Evolutionary conservation across 2,329 filamentous ascomycete genomes (phyloP).

Genomic region (Pseudomassariella vexata): DNA sequence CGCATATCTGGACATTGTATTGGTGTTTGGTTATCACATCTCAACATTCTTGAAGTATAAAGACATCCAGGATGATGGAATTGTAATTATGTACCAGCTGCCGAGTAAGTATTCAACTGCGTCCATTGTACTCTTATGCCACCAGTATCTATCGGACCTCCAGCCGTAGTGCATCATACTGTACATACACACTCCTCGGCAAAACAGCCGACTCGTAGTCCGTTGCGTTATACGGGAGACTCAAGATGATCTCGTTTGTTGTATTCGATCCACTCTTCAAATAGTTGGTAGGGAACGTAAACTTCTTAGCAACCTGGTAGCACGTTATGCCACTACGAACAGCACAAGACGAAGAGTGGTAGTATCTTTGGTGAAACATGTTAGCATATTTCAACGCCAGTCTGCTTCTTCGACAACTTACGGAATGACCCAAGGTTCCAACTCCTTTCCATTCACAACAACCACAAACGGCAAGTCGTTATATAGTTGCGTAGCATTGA

Average conservation of each 20-base stretch:
- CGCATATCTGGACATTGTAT: too few species aligned
- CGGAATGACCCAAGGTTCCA: constrained; percentile 52
- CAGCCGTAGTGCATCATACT: constrained; percentile 59
- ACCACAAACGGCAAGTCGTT: constrained; percentile 45
- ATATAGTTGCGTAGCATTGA: constrained; percentile 45
- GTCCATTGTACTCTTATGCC: too few species aligned
- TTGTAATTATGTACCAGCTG: too few species aligned
- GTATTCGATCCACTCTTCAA: constrained; percentile 33
- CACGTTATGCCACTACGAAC: constrained; percentile 55
- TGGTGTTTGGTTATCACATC: too few species aligned
- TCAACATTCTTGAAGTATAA: too few species aligned
- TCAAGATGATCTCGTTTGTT: constrained; percentile 51
- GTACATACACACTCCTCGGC: constrained; percentile 51
- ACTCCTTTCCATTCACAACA: constrained; percentile 30
- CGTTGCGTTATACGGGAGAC: constrained; percentile 53
- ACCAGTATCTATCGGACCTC: constrained; percentile 44
- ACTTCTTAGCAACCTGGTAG: constrained; percentile 56
- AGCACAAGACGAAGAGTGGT: constrained; percentile 54
- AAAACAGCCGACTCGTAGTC: constrained; percentile 53
- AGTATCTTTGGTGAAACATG: constrained; percentile 15
- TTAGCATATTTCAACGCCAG: too few species aligned
- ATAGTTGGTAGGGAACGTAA: constrained; percentile 42
- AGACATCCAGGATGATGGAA: too few species aligned
- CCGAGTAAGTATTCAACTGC: too few species aligned
- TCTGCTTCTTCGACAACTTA: constrained; percentile 3